These are phyloP conservation scores for Cladosporium sp. DNA, from an alignment of 2,329 filamentous ascomycete genomes.

Conservation along the genomic window DNA sequence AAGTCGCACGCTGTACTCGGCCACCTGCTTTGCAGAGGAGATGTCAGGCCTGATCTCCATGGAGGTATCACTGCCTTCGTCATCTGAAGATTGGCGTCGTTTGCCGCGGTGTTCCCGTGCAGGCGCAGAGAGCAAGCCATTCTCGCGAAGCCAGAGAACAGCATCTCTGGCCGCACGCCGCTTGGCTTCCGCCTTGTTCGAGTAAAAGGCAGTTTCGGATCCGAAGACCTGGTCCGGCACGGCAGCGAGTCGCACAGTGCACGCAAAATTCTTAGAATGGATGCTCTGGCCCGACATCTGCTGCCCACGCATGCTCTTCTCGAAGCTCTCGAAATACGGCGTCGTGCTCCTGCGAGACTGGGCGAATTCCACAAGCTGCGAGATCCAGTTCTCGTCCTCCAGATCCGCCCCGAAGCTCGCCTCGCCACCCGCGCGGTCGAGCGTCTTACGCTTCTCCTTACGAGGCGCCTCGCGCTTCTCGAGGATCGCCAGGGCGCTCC, in stretches of 20 bases:
- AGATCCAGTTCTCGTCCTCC: constrained; percentile 32
- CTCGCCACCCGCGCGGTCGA: background rate
- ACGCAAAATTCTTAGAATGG: constrained; percentile 14
- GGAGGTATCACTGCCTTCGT: background rate
- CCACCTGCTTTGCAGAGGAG: constrained; percentile 16
- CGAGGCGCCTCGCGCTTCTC: constrained; percentile 24
- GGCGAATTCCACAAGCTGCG: constrained; percentile 32
- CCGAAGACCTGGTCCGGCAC: constrained; percentile 31
- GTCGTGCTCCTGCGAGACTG: constrained; percentile 15
- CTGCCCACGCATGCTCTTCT: constrained; percentile 29
- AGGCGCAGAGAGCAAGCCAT: constrained; percentile 22
- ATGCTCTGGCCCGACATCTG: constrained; percentile 23
- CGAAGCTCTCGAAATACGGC: constrained; percentile 34
- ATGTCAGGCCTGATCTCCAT: background rate
- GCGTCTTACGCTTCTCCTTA: constrained; percentile 15
- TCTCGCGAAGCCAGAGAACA: constrained; percentile 34
- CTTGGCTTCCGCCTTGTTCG: constrained; percentile 37
- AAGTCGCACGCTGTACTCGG: constrained; percentile 18
- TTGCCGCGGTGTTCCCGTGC: constrained; percentile 3
- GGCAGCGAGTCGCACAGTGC: constrained; percentile 16
- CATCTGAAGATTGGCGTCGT: constrained; percentile 12
- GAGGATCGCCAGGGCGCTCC: constrained; percentile 27
- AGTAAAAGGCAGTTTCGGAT: constrained; percentile 26
- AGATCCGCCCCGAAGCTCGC: background rate
- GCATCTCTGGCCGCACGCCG: constrained; percentile 37